These are phyloP conservation scores for Xylaria bambusicola DNA, from an alignment of 495 filamentous ascomycete genomes.

Conservation along the genomic window DNA sequence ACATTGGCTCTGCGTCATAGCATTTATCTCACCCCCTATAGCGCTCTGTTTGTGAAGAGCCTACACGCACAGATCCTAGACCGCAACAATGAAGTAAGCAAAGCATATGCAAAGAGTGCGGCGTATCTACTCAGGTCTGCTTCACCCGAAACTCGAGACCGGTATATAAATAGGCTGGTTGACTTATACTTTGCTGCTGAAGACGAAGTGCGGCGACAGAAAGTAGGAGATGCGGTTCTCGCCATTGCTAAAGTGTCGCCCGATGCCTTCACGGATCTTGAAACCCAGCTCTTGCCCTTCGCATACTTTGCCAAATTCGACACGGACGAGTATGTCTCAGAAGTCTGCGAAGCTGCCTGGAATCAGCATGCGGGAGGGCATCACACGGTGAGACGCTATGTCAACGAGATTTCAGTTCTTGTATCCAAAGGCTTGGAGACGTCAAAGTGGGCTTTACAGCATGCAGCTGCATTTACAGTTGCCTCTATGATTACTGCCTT, in stretches of 20 bases:
- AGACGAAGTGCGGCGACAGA: conserved; percentile 68
- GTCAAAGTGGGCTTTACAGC: conserved; percentile 84
- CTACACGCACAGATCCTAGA: conserved; percentile 81
- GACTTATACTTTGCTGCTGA: conserved; percentile 78
- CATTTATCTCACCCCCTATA: conserved; percentile 72
- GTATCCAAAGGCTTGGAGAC: conserved; percentile 68
- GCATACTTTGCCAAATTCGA: conserved; percentile 88
- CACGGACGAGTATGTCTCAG: conserved; percentile 70
- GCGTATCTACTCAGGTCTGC: conserved; percentile 83
- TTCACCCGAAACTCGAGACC: conserved; percentile 66
- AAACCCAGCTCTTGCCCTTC: conserved; percentile 75
- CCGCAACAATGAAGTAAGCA: conserved; percentile 85
- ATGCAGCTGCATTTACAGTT: conserved; percentile 77
- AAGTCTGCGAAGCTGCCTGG: conserved; percentile 82
- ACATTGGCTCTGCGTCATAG: conserved; percentile 80
- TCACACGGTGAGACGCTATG: conserved; percentile 77
- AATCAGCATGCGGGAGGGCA: conserved; percentile 83
- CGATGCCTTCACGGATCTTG: conserved; percentile 80
- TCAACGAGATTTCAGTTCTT: conserved; percentile 76
- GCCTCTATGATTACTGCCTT: conserved; percentile 70
- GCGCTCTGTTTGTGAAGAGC: conserved; percentile 72
- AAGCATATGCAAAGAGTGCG: conserved; percentile 79
- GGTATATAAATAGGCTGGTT: conserved; percentile 65
- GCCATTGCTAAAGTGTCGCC: conserved; percentile 83
- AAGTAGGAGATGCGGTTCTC: conserved; percentile 76